Evolutionary conservation across 192 early-diverging fungal species (phyloP), one percentile per base, ranked within the genome.

Genomic region (Backusella sp.): DNA sequence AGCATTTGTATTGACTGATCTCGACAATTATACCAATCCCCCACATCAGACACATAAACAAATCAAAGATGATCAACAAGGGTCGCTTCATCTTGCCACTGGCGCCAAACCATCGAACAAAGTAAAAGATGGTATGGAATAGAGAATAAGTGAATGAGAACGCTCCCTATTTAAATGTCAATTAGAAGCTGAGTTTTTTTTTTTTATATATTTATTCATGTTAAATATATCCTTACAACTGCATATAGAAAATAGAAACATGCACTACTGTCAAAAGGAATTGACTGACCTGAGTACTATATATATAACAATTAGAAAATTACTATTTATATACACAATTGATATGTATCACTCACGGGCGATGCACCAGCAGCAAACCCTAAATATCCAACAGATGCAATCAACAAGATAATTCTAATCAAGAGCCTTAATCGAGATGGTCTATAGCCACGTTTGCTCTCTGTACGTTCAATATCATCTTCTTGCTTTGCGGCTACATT

Each of bases 351-450:
- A 76, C 74, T 76, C 81, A 84, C 83, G 5, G 75, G 66, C 6
- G 77, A 73, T 62, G 83, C 83, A 68, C 83, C 83, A 6, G 76
- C 83, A 46, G 79, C 66, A 72, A 84, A 84, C 1, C 83, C 79
- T 26, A 84, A 62, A 42, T 74, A 53, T 21, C 79, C 83, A 70
- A 81, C 36, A 42, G 66, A 56, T 3, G 74, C 42, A 32, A 84
- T 65, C n/a, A 84, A 74, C 41, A 76, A 68, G 11, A 78, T 62
- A 46, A 84, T 36, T n/a, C 83, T 73, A 34, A 81, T 26, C 6
- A 72, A 52, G 5, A 77, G 15, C 26, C 83, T 72, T 42, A 52
- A 42, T 41, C 68, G 72, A 21, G 77, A 76, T 19, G 77, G 66
- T 42, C 37, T 36, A 41, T 73, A 35, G 39, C 71, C 70, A 30